Conservation (phyloP, 129 eudicot species). For the Logfia minima region DNA sequence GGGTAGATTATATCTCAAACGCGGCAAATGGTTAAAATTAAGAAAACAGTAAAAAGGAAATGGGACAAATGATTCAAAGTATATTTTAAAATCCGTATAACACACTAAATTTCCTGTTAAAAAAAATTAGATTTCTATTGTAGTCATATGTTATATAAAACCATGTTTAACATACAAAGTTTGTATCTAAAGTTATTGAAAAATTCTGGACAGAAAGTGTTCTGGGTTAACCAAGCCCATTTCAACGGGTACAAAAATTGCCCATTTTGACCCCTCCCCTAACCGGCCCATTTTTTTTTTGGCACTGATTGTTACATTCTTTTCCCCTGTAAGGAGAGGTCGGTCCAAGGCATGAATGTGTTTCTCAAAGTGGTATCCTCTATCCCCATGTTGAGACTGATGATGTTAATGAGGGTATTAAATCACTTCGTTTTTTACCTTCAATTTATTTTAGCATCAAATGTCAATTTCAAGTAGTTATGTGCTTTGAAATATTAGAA, state of each 20-base stretch:
- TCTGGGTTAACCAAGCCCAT: neutral
- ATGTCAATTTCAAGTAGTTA: neutral
- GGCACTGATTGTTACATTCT: neutral
- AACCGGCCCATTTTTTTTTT: neutral
- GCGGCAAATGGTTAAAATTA: neutral
- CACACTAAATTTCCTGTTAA: neutral
- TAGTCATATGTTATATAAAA: neutral
- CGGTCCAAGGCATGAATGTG: slow-evolving; percentile 70
- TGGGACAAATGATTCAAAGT: neutral
- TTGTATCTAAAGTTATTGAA: neutral
- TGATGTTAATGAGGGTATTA: slow-evolving; percentile 88
- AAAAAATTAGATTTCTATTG: neutral
- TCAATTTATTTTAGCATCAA: neutral
- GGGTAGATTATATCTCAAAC: neutral
- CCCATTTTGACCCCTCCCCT: neutral
- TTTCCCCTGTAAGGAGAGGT: slow-evolving; percentile 50
- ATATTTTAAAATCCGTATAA: neutral
- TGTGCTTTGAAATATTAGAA: slow-evolving; percentile 4
- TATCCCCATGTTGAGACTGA: slow-evolving; percentile 73
- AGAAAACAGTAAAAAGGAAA: neutral
- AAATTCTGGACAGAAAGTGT: neutral
- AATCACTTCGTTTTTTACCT: neutral
- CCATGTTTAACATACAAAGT: neutral
- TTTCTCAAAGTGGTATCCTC: slow-evolving; percentile 77
- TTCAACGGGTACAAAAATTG: neutral